Conservation (phyloP, 2,329 filamentous ascomycete genomes). For the Ophiostoma fasciatum region DNA sequence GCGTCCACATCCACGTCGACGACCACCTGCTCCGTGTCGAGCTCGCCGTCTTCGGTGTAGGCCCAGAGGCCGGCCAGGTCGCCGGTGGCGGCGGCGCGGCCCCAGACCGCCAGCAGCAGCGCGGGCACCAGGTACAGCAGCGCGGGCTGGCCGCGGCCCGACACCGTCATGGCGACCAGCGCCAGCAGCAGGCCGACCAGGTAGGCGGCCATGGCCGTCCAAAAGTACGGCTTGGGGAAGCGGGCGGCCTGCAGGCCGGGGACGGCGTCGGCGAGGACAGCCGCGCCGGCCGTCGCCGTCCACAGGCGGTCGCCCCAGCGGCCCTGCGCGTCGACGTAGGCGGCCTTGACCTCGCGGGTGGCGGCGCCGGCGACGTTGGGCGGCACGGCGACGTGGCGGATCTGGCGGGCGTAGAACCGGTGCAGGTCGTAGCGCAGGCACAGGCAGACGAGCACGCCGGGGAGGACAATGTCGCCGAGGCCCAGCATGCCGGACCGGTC, state of each 20-base stretch:
- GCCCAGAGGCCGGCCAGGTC: conserved; percentile 65
- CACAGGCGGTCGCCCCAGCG: conserved; percentile 78
- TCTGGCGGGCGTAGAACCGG: conserved; percentile 60
- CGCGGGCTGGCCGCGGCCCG: conserved; percentile 73
- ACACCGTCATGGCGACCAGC: conserved; percentile 60
- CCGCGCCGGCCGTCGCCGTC: conserved; percentile 29
- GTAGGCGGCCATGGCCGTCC: conserved; percentile 63
- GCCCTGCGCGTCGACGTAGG: conserved; percentile 46
- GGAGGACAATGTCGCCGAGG: conserved; percentile 85
- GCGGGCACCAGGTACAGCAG: conserved; percentile 84
- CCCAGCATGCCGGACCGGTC: conserved; percentile 70
- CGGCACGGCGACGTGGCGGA: conserved; percentile 30
- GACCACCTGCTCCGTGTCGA: conserved; percentile 39
- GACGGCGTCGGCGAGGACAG: too few species aligned
- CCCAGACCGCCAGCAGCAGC: conserved; percentile 61
- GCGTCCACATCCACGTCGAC: conserved; percentile 40
- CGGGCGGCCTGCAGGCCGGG: conserved; percentile 24
- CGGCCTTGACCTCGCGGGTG: conserved; percentile 32
- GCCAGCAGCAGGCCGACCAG: conserved; percentile 63
- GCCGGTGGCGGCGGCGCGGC: conserved; percentile 52
- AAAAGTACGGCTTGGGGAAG: conserved; percentile 81
- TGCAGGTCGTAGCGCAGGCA: conserved; percentile 87
- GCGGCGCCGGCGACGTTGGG: conserved; percentile 20
- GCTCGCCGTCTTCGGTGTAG: conserved; percentile 59
- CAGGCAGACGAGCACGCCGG: conserved; percentile 78